These are phyloP conservation scores for Leccinum fuscescens DNA, from an alignment of 1,284 basidiomycete genomes.

Conservation along the genomic window DNA sequence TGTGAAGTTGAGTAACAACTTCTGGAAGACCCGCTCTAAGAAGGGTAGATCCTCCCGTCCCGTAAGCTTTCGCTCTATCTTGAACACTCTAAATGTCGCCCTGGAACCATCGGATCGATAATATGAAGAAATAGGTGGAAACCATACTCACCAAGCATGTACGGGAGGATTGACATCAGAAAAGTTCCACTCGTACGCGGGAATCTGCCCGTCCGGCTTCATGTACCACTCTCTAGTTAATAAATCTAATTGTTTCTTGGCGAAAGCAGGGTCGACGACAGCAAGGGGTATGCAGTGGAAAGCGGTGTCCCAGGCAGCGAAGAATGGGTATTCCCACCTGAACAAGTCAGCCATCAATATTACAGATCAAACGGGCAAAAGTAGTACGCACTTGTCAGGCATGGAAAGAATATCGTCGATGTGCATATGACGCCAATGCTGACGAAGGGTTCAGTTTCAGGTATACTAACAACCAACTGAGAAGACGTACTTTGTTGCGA, in stretches of 20 bases:
- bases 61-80: conserved; percentile 94
- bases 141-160: conserved; percentile 76
- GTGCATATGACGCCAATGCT: conserved; percentile 95
- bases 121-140: not conserved
- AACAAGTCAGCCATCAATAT: conserved; percentile 3
- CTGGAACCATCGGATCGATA: conserved; percentile 35
- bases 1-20: conserved; percentile 94
- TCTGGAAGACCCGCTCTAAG: conserved; percentile 98
- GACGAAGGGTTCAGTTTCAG: conserved; percentile 6
- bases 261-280: conserved; percentile 91
- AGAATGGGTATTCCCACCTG: conserved; percentile 97
- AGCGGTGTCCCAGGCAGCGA: conserved; percentile 93
- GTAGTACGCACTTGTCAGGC: conserved; percentile 82
- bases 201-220: conserved; percentile 97
- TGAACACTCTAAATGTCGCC: conserved; percentile 96
- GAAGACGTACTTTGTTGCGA: conserved; percentile 67
- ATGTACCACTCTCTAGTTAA: conserved; percentile 99
- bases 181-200: conserved; percentile 99
- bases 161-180: conserved; percentile 96
- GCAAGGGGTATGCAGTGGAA: conserved; percentile 98
- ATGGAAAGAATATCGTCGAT: conserved; percentile 95
- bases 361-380: not conserved
- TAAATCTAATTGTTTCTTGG: conserved; percentile 96
- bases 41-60: conserved; percentile 90
- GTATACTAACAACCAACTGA: not conserved